Evolutionary conservation across 345 rosid genomes (phyloP), one percentile per base, ranked within the genome.

Genomic region (Barbarea vulgaris): DNA sequence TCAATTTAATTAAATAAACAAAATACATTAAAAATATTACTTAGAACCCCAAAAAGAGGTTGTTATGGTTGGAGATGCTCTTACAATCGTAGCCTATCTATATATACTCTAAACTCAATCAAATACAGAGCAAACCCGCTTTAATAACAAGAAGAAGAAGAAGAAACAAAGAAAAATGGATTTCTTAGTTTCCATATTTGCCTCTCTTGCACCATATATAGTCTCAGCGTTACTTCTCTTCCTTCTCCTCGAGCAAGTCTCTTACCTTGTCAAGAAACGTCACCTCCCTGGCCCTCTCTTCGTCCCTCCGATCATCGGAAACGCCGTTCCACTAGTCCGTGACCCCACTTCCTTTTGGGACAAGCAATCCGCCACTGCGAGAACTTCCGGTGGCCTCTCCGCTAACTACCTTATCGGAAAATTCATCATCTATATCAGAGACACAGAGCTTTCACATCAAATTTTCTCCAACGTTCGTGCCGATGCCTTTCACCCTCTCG

Each of bases 391-490:
- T 5, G 97, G 98, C 7, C 81, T 84, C 72, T 87, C 91, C 3
- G 85, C 81, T 24, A 88, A 93, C 64, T 93, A 90, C 72, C 22
- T 90, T 2, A 56, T 86, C 67, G 97, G 98, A 0, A 82, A 77
- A 42, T 90, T 93, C 80, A 86, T 89, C 14, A 50, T 93, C 59
- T 93, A 83, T 79, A 65, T 87, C 39, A 84, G 85, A 30, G 82
- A 77, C 81, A 64, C 87, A 0, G 88, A 93, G 46, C 91, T 93
- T 34, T 87, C 88, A 54, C 93, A 89, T 50, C 81, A 75, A 22
- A 66, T 90, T 15, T 93, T 93, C 78, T 30, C 90, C 67, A 93
- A 90, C 47, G 91, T 93, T 4, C 84, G 91, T 5, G 87, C 93
- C 2, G 95, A 93, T 64, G 97, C 87, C 1, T 93, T 93, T 82